Percentiles rank a stretch among this genome's conserved stretches.
Evolutionary conservation across 208 protist species (phyloP).

Genomic region (Borovskyia barvae): DNA sequence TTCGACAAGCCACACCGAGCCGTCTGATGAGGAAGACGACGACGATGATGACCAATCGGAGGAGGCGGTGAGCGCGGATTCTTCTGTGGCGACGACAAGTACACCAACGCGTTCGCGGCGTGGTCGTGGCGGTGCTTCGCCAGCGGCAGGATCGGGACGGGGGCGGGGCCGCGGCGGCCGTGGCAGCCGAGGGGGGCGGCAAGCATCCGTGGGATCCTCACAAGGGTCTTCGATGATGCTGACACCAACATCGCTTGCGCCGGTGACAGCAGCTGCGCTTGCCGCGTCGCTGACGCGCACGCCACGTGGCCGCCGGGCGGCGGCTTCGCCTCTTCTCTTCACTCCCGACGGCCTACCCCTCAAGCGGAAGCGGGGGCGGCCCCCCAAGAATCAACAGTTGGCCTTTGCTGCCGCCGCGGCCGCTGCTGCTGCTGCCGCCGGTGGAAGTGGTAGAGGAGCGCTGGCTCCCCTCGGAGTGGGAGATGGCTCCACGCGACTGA

Average conservation of each 20-base stretch:
- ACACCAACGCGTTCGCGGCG: not conserved
- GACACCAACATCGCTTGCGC: not conserved
- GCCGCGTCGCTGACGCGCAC: not conserved
- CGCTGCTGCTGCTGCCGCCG: constrained; percentile 1
- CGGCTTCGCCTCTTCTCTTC: constrained; percentile 12
- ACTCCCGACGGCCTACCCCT: constrained; percentile 28
- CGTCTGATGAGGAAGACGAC: not conserved
- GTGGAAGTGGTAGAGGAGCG: too few species aligned
- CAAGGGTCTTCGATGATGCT: not conserved
- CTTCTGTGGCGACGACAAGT: constrained; percentile 3
- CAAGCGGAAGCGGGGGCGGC: constrained; percentile 64
- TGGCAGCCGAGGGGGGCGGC: not conserved
- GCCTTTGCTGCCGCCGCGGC: constrained; percentile 8
- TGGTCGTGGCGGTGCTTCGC: not conserved
- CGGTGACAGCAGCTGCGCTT: not conserved
- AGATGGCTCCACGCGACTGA: too few species aligned
- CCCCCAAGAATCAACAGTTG: constrained; percentile 39
- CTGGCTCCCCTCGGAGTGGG: too few species aligned
- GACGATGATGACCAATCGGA: constrained; percentile 2
- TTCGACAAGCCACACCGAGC: not conserved
- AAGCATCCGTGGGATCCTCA: not conserved
- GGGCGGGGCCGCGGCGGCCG: constrained; percentile 22
- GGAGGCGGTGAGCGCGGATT: not conserved
- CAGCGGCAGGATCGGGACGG: constrained; percentile 6
- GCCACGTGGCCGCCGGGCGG: not conserved